Evolutionary conservation across 2,329 filamentous ascomycete genomes (phyloP).

Genomic region (Huntiella omanensis): DNA sequence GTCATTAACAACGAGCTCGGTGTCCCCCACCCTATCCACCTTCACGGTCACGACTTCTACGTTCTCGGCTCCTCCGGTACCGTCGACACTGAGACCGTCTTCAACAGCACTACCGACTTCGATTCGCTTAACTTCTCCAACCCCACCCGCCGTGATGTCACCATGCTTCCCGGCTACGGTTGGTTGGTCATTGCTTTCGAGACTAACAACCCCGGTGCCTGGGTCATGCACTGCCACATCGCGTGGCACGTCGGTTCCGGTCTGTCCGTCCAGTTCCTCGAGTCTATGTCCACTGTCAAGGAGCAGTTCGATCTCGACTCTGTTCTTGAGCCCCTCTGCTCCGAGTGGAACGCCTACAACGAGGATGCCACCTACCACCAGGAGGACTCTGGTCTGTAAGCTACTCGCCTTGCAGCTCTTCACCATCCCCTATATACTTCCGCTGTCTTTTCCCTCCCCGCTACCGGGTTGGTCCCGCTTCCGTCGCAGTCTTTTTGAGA

Average conservation of each 20-base stretch:
- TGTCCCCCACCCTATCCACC: slow-evolving; percentile 27
- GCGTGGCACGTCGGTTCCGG: slow-evolving; percentile 37
- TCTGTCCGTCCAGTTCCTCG: slow-evolving; percentile 31
- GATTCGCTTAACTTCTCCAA: slow-evolving; percentile 25
- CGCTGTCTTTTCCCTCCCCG: not conserved
- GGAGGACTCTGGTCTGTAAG: slow-evolving; percentile 13
- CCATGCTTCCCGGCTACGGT: slow-evolving; percentile 25
- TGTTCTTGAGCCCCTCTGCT: slow-evolving; percentile 10
- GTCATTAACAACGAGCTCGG: slow-evolving; percentile 16
- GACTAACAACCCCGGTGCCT: slow-evolving; percentile 31
- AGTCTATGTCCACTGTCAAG: slow-evolving; percentile 11
- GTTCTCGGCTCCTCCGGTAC: slow-evolving; percentile 19
- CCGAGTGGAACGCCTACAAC: slow-evolving; percentile 11
- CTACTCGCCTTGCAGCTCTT: not conserved
- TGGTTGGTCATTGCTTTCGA: slow-evolving; percentile 31
- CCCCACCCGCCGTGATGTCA: slow-evolving; percentile 33
- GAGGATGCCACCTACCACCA: slow-evolving; percentile 10
- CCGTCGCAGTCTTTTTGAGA: slow-evolving; percentile 4
- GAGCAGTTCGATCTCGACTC: slow-evolving; percentile 9
- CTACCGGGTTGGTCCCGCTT: not conserved
- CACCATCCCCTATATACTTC: not conserved
- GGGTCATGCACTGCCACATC: slow-evolving; percentile 36
- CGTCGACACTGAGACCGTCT: slow-evolving; percentile 10
- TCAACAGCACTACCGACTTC: slow-evolving; percentile 17
- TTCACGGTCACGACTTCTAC: slow-evolving; percentile 31